Evolutionary conservation across 495 filamentous ascomycete species (phyloP), one percentile per base, ranked within the genome.

Genomic region (Penicillium samsonianum): DNA sequence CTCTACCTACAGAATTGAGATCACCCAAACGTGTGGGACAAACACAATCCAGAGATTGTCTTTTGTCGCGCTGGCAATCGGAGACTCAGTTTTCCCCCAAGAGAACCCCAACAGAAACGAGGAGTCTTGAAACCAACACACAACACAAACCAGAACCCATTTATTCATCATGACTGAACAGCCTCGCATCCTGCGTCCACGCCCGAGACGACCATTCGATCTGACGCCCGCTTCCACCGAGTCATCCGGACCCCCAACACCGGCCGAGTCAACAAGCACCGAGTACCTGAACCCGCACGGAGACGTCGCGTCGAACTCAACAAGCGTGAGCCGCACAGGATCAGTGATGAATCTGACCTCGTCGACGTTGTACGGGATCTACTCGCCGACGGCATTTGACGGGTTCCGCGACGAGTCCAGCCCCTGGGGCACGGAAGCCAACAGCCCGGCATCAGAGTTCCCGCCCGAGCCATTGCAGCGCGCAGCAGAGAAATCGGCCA

Each of bases 341-440:
- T 96, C 92, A 3, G 80, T 90, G 26, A 80, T 93, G 63, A 96
- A 96, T 68, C 82, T 98, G 50, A 96, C 92, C 26, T 86, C 89
- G 14, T 90, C 90, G 3, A 96, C 94, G 1, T 83, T 98, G 0
- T 88, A 86, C 61, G 94, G 94, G 43, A 98, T 98, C 68, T 98
- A 94, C 75, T 82, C 84, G 11, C 89, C 87, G 14, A 84, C 83
- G 4, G 82, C 77, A 56, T 81, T 79, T 61, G 78, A 78, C 55
- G 75, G 69, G 41, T 70, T 67, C 31, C 76, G 77, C 17, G 80
- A 83, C 53, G 84, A 83, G 37, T 63, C 72, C 47, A 74, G 75
- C 40, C 83, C 90, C 35, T 92, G 87, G 87, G 89, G 87, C 33
- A 88, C 84, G 1, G 90, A 90, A 43, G 79, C 83, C 19, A 78